Evolutionary conservation across 495 filamentous ascomycete genomes (phyloP).

Genomic region (Hypoxylon fuscum): DNA sequence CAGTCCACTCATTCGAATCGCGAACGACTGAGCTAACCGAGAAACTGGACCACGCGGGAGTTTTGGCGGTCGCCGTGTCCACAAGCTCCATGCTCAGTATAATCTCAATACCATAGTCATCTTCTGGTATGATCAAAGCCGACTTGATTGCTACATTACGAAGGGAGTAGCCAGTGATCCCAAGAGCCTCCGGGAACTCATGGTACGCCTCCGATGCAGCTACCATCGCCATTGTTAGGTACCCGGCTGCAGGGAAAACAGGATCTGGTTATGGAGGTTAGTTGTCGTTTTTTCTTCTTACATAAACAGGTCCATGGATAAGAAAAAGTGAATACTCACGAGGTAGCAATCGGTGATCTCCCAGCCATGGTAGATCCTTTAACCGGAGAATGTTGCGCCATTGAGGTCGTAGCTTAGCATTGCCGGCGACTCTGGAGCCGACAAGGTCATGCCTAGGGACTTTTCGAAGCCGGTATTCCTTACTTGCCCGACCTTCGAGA

Average conservation of each 20-base stretch:
- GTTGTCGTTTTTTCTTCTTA: no score
- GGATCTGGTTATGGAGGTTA: conserved; percentile 6
- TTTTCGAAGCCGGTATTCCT: conserved; percentile 53
- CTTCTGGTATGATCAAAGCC: conserved; percentile 43
- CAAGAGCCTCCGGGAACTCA: neutral
- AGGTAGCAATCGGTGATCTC: conserved; percentile 48
- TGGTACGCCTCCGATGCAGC: conserved; percentile 38
- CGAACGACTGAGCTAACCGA: conserved; percentile 23
- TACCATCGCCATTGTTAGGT: conserved; percentile 57
- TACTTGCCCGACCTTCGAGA: conserved; percentile 54
- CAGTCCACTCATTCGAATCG: conserved; percentile 19
- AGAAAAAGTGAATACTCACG: neutral
- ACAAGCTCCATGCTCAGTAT: conserved; percentile 12
- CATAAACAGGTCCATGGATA: neutral
- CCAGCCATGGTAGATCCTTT: conserved; percentile 60
- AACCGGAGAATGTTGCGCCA: conserved; percentile 61
- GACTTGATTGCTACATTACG: conserved; percentile 38
- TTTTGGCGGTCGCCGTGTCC: neutral
- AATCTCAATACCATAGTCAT: conserved; percentile 44
- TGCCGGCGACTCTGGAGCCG: conserved; percentile 54
- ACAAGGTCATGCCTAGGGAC: conserved; percentile 59
- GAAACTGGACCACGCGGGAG: conserved; percentile 25
- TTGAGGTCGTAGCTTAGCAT: conserved; percentile 48
- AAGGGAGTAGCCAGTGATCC: conserved; percentile 29
- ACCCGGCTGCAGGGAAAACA: conserved; percentile 64